These are phyloP conservation scores for Talaromyces sp. DNA, from an alignment of 2,329 filamentous ascomycete genomes.

Conservation along the genomic window DNA sequence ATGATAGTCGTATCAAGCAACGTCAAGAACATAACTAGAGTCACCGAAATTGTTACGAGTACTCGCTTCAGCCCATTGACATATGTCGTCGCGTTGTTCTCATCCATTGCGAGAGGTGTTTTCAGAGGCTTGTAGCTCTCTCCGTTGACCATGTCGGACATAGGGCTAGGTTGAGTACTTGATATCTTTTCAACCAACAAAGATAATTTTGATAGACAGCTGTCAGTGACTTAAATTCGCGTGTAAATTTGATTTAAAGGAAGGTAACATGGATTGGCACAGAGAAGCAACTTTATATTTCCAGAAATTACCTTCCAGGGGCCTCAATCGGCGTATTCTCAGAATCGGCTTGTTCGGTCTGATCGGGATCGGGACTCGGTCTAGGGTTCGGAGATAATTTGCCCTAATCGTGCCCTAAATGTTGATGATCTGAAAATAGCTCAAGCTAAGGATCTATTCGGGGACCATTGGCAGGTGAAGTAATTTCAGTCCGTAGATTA, in stretches of 20 bases:
- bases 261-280: not conserved
- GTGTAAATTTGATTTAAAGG: not conserved
- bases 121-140: conserved; percentile 1
- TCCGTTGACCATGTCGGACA: not conserved
- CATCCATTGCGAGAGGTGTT: not conserved
- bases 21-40: conserved; percentile 46
- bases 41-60: conserved; percentile 36
- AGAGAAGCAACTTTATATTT: not conserved
- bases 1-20: conserved; percentile 54
- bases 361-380: not conserved
- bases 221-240: not conserved
- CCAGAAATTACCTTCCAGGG: too few species aligned
- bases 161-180: not conserved
- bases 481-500: too few species aligned
- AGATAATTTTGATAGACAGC: not conserved
- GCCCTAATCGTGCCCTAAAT: not conserved
- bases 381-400: not conserved
- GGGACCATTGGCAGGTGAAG: not conserved
- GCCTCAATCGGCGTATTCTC: not conserved
- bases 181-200: not conserved
- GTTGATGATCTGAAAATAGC: not conserved
- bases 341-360: not conserved
- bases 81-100: not conserved
- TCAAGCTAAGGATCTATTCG: not conserved
- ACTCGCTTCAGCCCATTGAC: not conserved